These are phyloP conservation scores for Xylaria flabelliformis DNA, from an alignment of 495 filamentous ascomycete genomes.

Conservation along the genomic window DNA sequence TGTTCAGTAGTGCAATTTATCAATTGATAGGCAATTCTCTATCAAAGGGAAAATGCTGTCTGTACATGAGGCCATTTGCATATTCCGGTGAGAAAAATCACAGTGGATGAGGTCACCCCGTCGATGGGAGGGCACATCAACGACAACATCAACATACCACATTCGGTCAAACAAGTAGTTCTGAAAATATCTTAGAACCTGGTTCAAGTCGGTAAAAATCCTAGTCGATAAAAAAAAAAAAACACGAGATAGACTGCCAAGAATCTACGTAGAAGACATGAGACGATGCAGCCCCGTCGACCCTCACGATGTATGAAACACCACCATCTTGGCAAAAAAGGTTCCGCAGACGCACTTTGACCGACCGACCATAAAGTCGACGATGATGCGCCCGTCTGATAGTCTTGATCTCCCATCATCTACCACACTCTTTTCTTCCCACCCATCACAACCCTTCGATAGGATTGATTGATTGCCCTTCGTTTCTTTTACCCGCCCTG, in stretches of 20 bases:
- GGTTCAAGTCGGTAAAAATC: background rate
- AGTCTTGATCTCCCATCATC: slow-evolving; percentile 8
- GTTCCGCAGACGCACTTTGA: background rate
- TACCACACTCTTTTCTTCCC: background rate
- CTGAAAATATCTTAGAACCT: background rate
- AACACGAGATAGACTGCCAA: background rate
- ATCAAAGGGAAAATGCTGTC: background rate
- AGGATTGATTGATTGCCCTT: slow-evolving; percentile 17
- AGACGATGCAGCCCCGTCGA: slow-evolving; percentile 13
- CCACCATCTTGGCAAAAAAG: slow-evolving; percentile 1
- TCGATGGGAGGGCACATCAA: background rate
- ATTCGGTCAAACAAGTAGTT: background rate
- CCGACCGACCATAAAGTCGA: slow-evolving; percentile 3
- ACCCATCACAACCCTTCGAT: background rate
- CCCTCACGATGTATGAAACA: slow-evolving; percentile 13
- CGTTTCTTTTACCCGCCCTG: slow-evolving; percentile 1
- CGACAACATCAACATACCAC: background rate
- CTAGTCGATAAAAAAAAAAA: background rate
- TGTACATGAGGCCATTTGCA: too few relatives aligned
- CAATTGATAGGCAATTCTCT: background rate
- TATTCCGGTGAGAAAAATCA: too few relatives aligned
- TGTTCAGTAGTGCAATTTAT: background rate
- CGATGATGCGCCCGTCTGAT: slow-evolving; percentile 18
- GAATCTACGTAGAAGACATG: background rate
- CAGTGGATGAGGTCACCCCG: too few relatives aligned